phyloP scores from a whole-genome alignment of 176 grass and related monocot genomes.

The bread wheat (Triticum aestivum) region IWGSC_CS_RefSeq_v2.1 NC_057797.1:515326850-515327349 shows the following conservation, averaged over 20 bases:
- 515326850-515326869: constrained; percentile 57
- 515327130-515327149: constrained; percentile 20
- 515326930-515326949: background rate
- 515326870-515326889: constrained; percentile 69
- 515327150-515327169: constrained; percentile 11
- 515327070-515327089: background rate
- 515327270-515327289: background rate
- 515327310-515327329: constrained; percentile 24
- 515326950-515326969: constrained; percentile 27
- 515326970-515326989: constrained; percentile 34
- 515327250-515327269: background rate
- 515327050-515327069: background rate
- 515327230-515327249: constrained; percentile 4
- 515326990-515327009: constrained; percentile 31
- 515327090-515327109: background rate
- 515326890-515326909: constrained; percentile 62
- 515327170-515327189: constrained; percentile 47
- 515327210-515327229: constrained; percentile 22
- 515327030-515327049: background rate
- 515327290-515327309: constrained; percentile 11
- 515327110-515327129: constrained; percentile 23
- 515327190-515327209: constrained; percentile 46
- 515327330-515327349: constrained; percentile 52
- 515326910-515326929: constrained; percentile 28
- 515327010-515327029: constrained; percentile 28